These are phyloP conservation scores for Haplosporangium gracile DNA, from an alignment of 192 early-diverging fungal genomes.

Conservation along the genomic window DNA sequence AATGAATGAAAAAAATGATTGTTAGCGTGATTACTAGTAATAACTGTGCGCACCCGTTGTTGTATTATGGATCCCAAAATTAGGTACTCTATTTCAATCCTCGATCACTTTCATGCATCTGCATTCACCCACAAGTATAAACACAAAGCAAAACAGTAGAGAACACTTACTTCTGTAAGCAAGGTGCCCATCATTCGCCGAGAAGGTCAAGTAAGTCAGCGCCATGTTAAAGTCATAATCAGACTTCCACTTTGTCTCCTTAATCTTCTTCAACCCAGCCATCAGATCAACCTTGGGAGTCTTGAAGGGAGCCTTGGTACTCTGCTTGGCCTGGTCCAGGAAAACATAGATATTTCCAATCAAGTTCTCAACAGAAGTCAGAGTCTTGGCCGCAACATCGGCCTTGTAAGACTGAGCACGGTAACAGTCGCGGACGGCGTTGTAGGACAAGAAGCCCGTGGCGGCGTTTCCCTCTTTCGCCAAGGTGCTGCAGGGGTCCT, in stretches of 20 bases:
- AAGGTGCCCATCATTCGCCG: constrained; percentile 47
- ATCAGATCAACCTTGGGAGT: constrained; percentile 37
- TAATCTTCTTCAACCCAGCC: constrained; percentile 41
- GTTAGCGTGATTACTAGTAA: too few species aligned
- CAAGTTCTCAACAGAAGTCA: constrained; percentile 39
- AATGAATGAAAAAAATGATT: background rate
- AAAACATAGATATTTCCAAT: constrained; percentile 53
- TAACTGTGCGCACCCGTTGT: too few species aligned
- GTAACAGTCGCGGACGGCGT: constrained; percentile 40
- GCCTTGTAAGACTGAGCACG: constrained; percentile 38
- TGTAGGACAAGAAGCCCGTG: constrained; percentile 18
- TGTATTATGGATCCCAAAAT: background rate
- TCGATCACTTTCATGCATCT: too few species aligned
- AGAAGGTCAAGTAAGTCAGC: constrained; percentile 49
- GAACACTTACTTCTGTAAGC: constrained; percentile 44
- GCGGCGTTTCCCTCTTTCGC: constrained; percentile 29
- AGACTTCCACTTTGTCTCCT: constrained; percentile 38
- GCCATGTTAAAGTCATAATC: constrained; percentile 55
- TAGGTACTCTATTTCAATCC: too few species aligned
- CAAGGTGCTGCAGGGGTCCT: constrained; percentile 37
- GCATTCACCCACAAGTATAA: too few species aligned
- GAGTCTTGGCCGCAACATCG: constrained; percentile 33
- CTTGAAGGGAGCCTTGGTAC: constrained; percentile 25
- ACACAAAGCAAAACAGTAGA: background rate
- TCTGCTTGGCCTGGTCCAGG: constrained; percentile 33